phyloP scores from a whole-genome alignment of 805 yeast species.

The Nakazawaea anatomiae region DNA sequence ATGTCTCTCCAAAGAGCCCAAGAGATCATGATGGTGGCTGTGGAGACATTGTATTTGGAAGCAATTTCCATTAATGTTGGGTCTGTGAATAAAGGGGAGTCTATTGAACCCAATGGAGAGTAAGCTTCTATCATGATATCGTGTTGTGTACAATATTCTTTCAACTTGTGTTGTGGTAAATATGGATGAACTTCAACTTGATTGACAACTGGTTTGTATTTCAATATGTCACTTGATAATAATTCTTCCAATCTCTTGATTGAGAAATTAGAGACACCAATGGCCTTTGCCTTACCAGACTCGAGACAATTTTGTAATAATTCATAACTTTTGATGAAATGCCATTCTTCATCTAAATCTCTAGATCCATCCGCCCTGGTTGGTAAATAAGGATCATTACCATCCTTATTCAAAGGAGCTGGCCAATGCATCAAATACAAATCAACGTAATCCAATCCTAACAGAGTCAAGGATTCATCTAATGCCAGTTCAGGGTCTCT shows the following conservation, averaged over 20 bases:
- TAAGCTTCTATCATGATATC: slow-evolving; percentile 65
- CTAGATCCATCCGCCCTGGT: slow-evolving; percentile 15
- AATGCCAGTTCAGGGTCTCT: slow-evolving; percentile 39
- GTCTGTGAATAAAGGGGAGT: slow-evolving; percentile 44
- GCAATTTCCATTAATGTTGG: slow-evolving; percentile 38
- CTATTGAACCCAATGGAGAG: slow-evolving; percentile 63
- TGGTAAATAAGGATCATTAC: slow-evolving; percentile 6
- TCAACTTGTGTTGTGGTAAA: slow-evolving; percentile 58
- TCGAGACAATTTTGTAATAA: slow-evolving; percentile 52
- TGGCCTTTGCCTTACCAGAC: slow-evolving; percentile 50
- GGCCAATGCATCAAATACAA: slow-evolving; percentile 70
- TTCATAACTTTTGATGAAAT: slow-evolving; percentile 57
- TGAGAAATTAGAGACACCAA: slow-evolving; percentile 78
- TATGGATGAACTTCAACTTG: slow-evolving; percentile 77
- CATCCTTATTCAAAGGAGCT: slow-evolving; percentile 14
- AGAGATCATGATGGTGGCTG: slow-evolving; percentile 50
- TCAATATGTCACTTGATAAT: slow-evolving; percentile 42
- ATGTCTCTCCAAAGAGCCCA: slow-evolving; percentile 55
- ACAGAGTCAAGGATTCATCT: slow-evolving; percentile 40
- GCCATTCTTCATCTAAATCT: slow-evolving; percentile 27
- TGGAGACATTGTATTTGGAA: slow-evolving; percentile 33
- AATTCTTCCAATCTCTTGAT: slow-evolving; percentile 46
- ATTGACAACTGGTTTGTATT: slow-evolving; percentile 59
- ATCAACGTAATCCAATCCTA: slow-evolving; percentile 58
- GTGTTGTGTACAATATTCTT: slow-evolving; percentile 45